phyloP scores from a whole-genome alignment of 768 basidiomycete species.

The Botryobasidium botryosum region DNA sequence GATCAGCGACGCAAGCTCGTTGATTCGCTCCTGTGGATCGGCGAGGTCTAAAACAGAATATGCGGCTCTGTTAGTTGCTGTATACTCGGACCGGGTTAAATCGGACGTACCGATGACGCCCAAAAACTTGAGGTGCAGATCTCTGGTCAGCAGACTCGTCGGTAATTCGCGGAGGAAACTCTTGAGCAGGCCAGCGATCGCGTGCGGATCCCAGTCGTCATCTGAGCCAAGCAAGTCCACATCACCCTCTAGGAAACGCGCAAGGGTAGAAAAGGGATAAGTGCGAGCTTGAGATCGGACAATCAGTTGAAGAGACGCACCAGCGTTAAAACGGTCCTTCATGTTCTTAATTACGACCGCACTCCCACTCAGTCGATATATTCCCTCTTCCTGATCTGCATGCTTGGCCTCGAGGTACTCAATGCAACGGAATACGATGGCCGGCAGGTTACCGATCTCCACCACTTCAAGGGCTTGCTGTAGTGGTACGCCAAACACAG shows the following conservation, averaged over 20 bases:
- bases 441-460: conserved; percentile 78
- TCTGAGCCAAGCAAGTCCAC: conserved; percentile 73
- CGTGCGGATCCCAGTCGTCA: conserved; percentile 96
- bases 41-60: conserved; percentile 48
- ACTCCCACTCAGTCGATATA: conserved; percentile 89
- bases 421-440: conserved; percentile 88
- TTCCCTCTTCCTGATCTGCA: conserved; percentile 93
- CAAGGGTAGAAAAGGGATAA: background rate
- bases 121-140: conserved; percentile 80
- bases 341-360: conserved; percentile 88
- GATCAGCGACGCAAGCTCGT: conserved; percentile 73
- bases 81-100: background rate
- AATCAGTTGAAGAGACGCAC: conserved; percentile 28
- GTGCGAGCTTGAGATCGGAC: background rate
- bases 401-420: conserved; percentile 88
- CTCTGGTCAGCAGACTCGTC: conserved; percentile 78
- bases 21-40: conserved; percentile 73
- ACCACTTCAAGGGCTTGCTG: conserved; percentile 80
- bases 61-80: background rate
- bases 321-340: conserved; percentile 82
- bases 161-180: conserved; percentile 87
- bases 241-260: conserved; percentile 61
- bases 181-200: conserved; percentile 89
- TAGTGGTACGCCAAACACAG: conserved; percentile 78
- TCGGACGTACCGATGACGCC: conserved; percentile 72